These are phyloP conservation scores for Calocybe indica DNA, from an alignment of 768 basidiomycete species.

Conservation along the genomic window DNA sequence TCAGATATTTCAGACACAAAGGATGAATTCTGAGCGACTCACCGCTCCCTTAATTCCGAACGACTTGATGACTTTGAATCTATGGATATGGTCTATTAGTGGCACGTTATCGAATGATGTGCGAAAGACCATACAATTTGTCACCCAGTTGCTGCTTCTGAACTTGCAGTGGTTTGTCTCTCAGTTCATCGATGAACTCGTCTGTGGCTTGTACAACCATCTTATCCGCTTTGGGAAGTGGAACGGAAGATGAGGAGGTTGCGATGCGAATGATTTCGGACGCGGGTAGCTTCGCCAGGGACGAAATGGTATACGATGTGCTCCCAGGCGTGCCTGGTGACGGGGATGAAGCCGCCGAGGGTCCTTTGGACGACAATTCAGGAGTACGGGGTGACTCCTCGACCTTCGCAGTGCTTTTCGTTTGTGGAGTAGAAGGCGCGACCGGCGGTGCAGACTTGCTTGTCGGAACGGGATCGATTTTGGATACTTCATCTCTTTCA, in stretches of 20 bases:
- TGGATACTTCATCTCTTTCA: constrained; percentile 44
- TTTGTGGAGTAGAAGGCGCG: constrained; percentile 54
- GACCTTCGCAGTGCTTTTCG: constrained; percentile 42
- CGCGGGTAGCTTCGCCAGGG: constrained; percentile 71
- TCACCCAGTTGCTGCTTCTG: constrained; percentile 82
- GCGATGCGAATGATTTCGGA: constrained; percentile 68
- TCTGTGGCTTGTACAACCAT: constrained; percentile 64
- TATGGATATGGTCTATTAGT: constrained; percentile 6
- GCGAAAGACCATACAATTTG: constrained; percentile 46
- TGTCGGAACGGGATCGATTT: constrained; percentile 11
- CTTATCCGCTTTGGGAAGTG: constrained; percentile 66
- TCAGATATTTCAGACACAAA: not conserved
- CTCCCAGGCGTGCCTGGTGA: constrained; percentile 54
- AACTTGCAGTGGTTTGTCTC: constrained; percentile 45
- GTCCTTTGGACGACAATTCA: constrained; percentile 67
- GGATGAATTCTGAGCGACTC: constrained; percentile 18
- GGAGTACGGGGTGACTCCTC: constrained; percentile 67
- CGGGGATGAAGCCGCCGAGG: constrained; percentile 68
- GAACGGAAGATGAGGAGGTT: constrained; percentile 43
- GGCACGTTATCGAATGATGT: not conserved
- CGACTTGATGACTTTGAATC: constrained; percentile 61
- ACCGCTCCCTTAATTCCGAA: constrained; percentile 81
- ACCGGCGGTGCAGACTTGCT: constrained; percentile 13
- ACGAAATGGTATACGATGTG: constrained; percentile 54
- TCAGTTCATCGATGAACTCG: constrained; percentile 60